A percentile compares a stretch with the other conserved stretches of the same genome.
Evolutionary conservation across 805 yeast genomes (phyloP).

Genomic region (Wickerhamomyces xylosicus): DNA sequence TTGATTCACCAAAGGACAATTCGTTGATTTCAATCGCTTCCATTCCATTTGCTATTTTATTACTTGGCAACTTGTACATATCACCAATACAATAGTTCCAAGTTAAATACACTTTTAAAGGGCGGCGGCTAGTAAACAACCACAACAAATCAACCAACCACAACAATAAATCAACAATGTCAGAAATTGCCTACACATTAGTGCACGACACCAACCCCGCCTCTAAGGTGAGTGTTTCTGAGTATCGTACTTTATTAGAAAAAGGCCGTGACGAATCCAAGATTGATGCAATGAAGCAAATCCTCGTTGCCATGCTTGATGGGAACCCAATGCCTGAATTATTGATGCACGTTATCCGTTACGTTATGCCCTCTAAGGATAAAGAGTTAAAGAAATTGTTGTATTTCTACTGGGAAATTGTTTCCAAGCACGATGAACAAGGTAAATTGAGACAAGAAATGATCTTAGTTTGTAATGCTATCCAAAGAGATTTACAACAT

Average conservation of each 20-base stretch:
- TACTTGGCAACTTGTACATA: background rate
- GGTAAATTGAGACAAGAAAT: conserved; percentile 96
- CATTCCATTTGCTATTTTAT: background rate
- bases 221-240: conserved; percentile 49
- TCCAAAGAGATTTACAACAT: conserved; percentile 94
- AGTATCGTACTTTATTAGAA: conserved; percentile 71
- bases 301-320: conserved; percentile 77
- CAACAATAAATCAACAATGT: conserved; percentile 8
- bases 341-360: conserved; percentile 93
- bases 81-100: background rate
- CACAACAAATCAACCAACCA: background rate
- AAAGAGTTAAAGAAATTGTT: conserved; percentile 87
- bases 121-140: conserved; percentile 1
- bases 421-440: conserved; percentile 78
- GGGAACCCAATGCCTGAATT: conserved; percentile 90
- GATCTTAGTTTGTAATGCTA: conserved; percentile 97
- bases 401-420: conserved; percentile 96
- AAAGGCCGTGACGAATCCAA: conserved; percentile 84
- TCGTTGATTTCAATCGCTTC: background rate
- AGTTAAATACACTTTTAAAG: background rate
- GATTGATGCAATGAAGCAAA: conserved; percentile 81
- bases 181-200: conserved; percentile 57
- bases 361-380: conserved; percentile 90
- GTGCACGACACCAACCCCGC: conserved; percentile 69
- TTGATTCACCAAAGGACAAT: background rate